These are phyloP conservation scores for Ampelomyces quisqualis DNA, from an alignment of 2,329 filamentous ascomycete species.

Conservation along the genomic window DNA sequence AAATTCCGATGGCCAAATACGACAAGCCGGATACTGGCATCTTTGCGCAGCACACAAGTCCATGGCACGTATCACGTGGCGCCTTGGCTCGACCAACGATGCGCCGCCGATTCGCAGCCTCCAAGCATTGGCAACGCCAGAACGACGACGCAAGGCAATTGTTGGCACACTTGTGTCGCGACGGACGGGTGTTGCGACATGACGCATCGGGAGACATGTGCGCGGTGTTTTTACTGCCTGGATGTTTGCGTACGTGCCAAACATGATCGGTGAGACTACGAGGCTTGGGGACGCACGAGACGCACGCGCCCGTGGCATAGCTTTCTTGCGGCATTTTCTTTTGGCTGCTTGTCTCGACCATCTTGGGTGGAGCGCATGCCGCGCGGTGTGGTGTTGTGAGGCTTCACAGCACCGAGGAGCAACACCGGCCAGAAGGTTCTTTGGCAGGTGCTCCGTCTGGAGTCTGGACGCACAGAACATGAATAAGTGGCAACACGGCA, in stretches of 20 bases:
- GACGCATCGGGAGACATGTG: no score
- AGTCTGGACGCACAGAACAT: conserved; percentile 3
- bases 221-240: neutral
- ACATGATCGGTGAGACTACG: neutral
- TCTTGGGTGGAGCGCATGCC: conserved; percentile 1
- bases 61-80: conserved; percentile 15
- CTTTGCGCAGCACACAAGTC: conserved; percentile 3
- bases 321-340: neutral
- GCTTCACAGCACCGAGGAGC: conserved; percentile 2
- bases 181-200: no score
- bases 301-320: neutral
- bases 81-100: conserved; percentile 13
- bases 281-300: no score
- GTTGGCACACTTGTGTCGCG: no score
- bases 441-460: no score
- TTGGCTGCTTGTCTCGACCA: neutral
- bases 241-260: neutral
- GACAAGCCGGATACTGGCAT: conserved; percentile 18
- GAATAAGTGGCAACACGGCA: neutral
- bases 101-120: conserved; percentile 4
- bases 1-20: neutral
- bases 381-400: conserved; percentile 4
- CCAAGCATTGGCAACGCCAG: conserved; percentile 13
- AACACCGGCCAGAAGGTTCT: no score
- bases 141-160: conserved; percentile 9